Conservation (phyloP, 495 filamentous ascomycete genomes). For the Penicillium cinerascens region DNA sequence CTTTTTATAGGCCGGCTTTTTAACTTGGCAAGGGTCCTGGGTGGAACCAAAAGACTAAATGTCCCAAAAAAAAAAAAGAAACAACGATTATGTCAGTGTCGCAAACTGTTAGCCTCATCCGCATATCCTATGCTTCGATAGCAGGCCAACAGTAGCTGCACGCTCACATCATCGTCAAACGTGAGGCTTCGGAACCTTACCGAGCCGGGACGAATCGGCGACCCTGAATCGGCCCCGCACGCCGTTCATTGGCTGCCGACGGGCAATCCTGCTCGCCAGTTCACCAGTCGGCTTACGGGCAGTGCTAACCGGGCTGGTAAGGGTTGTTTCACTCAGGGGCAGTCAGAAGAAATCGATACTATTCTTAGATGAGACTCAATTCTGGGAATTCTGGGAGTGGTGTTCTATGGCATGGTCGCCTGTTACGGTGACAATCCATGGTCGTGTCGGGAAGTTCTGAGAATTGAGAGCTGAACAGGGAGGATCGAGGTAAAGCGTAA, state of each 20-base stretch:
- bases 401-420: slow-evolving; percentile 1
- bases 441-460: not conserved
- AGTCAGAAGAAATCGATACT: not conserved
- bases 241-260: not conserved
- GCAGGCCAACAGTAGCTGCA: not conserved
- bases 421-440: slow-evolving; percentile 10
- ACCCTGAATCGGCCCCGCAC: slow-evolving; percentile 12
- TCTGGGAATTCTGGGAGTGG: too few species aligned
- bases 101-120: too few species aligned
- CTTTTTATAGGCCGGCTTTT: not conserved
- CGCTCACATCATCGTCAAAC: not conserved
- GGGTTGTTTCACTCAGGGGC: slow-evolving; percentile 7
- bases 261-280: not conserved
- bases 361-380: slow-evolving; percentile 1
- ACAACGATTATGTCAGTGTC: too few species aligned
- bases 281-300: slow-evolving; percentile 2
- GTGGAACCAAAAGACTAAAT: not conserved
- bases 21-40: not conserved
- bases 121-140: not conserved
- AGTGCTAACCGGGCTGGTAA: not conserved
- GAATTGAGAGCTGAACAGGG: not conserved
- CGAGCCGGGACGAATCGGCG: slow-evolving; percentile 19
- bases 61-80: not conserved
- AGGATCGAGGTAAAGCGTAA: not conserved
- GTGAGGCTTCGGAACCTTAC: slow-evolving; percentile 17